Base-by-base conservation (phyloP, 2,329 filamentous ascomycete species). In the Pyricularia grisea region DNA sequence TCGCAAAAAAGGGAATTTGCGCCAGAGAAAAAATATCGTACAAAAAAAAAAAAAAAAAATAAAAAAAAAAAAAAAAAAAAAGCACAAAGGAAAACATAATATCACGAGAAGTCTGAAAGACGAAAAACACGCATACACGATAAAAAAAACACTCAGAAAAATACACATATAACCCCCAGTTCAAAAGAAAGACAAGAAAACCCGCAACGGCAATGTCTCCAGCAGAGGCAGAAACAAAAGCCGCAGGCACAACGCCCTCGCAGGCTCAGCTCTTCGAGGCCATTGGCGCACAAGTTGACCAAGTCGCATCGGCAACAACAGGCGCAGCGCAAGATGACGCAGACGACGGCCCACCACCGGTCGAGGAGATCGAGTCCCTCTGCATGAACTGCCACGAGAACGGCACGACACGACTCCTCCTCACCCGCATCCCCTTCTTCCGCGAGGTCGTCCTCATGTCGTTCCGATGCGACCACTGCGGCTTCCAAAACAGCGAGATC, bases 391-490 rank as follows among this genome's bases (percentile, higher is more conserved):
- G 92, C 80, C 87, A 89, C 74, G 84, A 93, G 73, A 91, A 93
- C 92, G 95, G 95, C 75, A 87, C 83, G 1, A 99, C 95, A 17
- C 87, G 90, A 70, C 87, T 99, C 27, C 88, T 99, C 63, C 88
- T 99, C 68, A 97, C 96, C 20, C 88, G 89, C 72, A 97, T 99
- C 69, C 95, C 95, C 20, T 98, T 93, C 85, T 99, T 99, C 84
- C 93, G 93, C 81, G 94, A 99, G 79, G 90, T 99, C 72, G 93
- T 99, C 75, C 88, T 99, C 79, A 97, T 97, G 90, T 98, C 94
- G 71, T 99, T 99, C 80, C 87, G 88, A 73, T 99, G 95, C 83
- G 89, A 92, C 6, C 88, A 97, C 80, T 99, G 95, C 82, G 84
- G 89, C 77, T 90, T 94, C 80, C 88, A 91, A 73, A 97, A 98